Evolutionary conservation across 2,329 filamentous ascomycete genomes (phyloP), one percentile per base, ranked within the genome.

Genomic region (Colletotrichum destructivum): DNA sequence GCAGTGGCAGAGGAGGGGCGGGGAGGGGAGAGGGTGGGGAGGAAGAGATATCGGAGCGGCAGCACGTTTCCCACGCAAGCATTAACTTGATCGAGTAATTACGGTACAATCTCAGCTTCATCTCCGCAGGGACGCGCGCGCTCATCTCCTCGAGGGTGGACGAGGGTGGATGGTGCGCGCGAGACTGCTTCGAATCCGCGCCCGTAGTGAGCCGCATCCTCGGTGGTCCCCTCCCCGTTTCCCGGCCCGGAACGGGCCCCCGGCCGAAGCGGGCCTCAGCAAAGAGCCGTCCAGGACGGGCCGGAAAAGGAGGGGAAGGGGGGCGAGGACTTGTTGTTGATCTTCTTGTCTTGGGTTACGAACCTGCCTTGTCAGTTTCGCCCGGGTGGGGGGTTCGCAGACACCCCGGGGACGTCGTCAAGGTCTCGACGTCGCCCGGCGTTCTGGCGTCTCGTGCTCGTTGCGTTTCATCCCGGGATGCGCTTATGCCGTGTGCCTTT

Each of bases 11-110:
- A 77, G 66, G 74, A 74, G 66, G 76, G 76, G 74, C 74, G 73
- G 69, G 66, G 74, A 76, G 75, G 74, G 56, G 62, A 31, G 26
- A 31, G 26, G 26, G 26, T 31, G 26, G 69, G 73, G 74, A 72
- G 77, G 75, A 76, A 78, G 80, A 78, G 76, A 79, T 81, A 82
- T 84, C 83, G 85, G 90, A 94, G 93, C 93, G 93, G 93, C 93
- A 95, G 93, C 93, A 96, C 94, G 88, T 95, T 96, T 93, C 94
- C 92, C 94, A 96, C 94, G 94, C 94, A 96, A 96, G 94, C 92
- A 95, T 96, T 96, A 96, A 94, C 94, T 96, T 96, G 94, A 94
- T 96, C 94, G 93, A 96, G 93, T 96, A 91, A 71, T 93, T 87
- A 95, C 94, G 93, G 94, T 96, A 90, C 92, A 91, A 92, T 96